Evolutionary conservation across 2,329 filamentous ascomycete species (phyloP).

Genomic region (Tolypocladium album): DNA sequence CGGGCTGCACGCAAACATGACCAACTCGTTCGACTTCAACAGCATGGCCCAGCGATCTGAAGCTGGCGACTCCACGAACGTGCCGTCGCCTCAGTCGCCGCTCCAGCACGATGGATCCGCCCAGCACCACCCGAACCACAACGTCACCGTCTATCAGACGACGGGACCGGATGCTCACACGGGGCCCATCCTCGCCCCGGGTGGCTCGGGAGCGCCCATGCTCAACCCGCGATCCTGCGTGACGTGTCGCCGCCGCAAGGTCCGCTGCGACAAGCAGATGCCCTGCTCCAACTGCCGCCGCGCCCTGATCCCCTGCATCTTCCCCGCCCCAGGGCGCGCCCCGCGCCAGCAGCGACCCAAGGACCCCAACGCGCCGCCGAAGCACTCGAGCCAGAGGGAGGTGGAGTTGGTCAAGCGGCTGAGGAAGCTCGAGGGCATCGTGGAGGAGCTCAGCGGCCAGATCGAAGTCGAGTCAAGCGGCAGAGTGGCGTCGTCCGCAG

Average conservation of each 20-base stretch:
- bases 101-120: conserved; percentile 9
- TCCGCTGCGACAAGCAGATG: conserved; percentile 69
- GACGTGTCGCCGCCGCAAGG: conserved; percentile 47
- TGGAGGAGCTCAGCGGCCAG: conserved; percentile 57
- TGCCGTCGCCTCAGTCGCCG: conserved; percentile 13
- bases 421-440: conserved; percentile 64
- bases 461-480: conserved; percentile 40
- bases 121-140: conserved; percentile 16
- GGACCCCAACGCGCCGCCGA: conserved; percentile 50
- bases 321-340: conserved; percentile 63
- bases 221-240: conserved; percentile 39
- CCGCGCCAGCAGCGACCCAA: conserved; percentile 56
- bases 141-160: conserved; percentile 27
- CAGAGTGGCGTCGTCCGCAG: conserved; percentile 17
- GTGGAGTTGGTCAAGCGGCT: conserved; percentile 62
- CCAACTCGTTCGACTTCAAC: conserved; percentile 13
- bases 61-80: conserved; percentile 9
- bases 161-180: conserved; percentile 27
- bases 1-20: neutral
- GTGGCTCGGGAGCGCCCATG: conserved; percentile 18
- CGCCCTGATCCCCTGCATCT: conserved; percentile 61
- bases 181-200: conserved; percentile 22
- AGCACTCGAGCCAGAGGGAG: conserved; percentile 50
- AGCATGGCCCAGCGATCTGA: conserved; percentile 6
- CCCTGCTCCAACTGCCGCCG: conserved; percentile 66